phyloP scores from a whole-genome alignment of 345 rosid species.

The Salix dunnii region DNA sequence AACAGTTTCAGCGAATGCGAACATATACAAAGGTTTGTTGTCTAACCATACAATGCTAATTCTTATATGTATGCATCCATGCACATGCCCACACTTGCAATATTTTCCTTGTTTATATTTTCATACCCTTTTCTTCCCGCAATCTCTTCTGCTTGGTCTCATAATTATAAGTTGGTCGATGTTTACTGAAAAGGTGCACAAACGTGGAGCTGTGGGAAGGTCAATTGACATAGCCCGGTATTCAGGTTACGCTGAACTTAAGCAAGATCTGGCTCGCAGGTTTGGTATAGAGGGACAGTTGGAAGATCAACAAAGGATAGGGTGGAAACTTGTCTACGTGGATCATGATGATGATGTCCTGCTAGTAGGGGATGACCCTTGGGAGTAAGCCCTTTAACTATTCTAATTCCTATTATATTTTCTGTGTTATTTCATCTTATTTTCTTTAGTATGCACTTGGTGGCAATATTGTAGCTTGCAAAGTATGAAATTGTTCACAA shows the following conservation, averaged over 20 bases:
- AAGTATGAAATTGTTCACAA: neutral
- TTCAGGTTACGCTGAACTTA: constrained; percentile 64
- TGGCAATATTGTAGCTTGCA: neutral
- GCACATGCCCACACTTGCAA: neutral
- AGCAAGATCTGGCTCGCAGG: constrained; percentile 66
- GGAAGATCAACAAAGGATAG: constrained; percentile 59
- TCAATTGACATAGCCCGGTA: constrained; percentile 69
- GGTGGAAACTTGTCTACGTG: constrained; percentile 76
- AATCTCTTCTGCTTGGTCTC: neutral
- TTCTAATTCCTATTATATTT: neutral
- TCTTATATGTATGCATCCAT: neutral
- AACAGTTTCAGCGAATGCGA: constrained; percentile 54
- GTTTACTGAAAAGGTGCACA: constrained; percentile 48
- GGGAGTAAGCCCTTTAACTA: constrained; percentile 55
- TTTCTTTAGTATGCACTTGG: neutral
- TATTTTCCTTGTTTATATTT: neutral
- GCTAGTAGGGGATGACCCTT: constrained; percentile 79
- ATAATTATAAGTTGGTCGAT: constrained; percentile 9
- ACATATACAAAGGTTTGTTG: constrained; percentile 59
- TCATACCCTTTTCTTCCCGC: neutral
- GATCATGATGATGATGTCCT: constrained; percentile 74
- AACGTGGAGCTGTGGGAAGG: constrained; percentile 82
- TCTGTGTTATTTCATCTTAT: neutral
- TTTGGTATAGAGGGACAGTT: constrained; percentile 84
- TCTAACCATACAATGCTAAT: neutral